Evolutionary conservation across 257 asterid genomes (phyloP), one percentile per base, ranked within the genome.

Genomic region (Verbascum thapsus): DNA sequence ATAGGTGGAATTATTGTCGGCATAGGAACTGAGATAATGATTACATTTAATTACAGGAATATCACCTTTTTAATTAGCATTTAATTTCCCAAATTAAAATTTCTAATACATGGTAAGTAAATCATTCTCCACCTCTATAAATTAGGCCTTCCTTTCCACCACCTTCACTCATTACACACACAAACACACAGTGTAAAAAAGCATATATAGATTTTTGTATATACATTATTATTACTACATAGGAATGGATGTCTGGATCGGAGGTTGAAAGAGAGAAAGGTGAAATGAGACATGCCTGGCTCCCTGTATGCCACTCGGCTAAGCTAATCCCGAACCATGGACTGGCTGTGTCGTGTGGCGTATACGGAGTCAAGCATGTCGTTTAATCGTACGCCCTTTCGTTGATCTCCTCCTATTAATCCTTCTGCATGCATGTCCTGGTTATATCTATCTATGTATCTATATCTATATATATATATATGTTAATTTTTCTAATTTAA

Each of bases 301-400:
- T 80, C 85, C 82, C 82, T 76, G 82, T 71, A 80, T 80, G 85
- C 82, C 82, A 74, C 80, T 40, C 66, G 85, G 35, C 49, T 3
- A 19, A 34, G 63, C 67, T 63, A 60, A 66, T 68, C 59, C 18
- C 51, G 12, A 19, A 7, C 3, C 32, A 38, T 18, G 70, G 41
- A 71, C 68, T 74, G 63, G 72, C 32, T 18, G 71, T 59, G 49
- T 67, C 74, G 74, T 19, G 70, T 80, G 85, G 85, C 82, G 70
- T 80, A 61, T 38, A 59, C 58, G 80, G 85, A 76, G 78, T 41
- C 78, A 34, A 74, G 85, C 82, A 80, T 72, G 75, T 72, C 26
- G 2, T 3, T 3, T 38, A 51, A 38, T 16, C 53, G 8, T 39
- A 34, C 0, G 17, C 35, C 23, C 10, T 7, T 34, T 19, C 17